Evolutionary conservation across 257 asterid species (phyloP).

Genomic region (Solanum bulbocastanum): DNA sequence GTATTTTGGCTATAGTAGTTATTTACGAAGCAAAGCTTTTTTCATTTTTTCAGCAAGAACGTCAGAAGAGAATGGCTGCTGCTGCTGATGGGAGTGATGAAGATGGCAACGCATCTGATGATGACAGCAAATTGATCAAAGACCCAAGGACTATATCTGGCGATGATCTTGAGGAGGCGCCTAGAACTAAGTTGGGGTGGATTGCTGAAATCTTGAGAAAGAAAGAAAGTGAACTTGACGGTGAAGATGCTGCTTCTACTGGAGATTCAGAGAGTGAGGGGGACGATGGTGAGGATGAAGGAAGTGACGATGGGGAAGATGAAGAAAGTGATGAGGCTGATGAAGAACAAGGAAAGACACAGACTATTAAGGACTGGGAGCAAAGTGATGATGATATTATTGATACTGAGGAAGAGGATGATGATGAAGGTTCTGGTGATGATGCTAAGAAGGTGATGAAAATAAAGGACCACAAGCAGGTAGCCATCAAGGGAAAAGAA

Average conservation of each 20-base stretch:
- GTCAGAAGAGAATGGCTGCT: constrained; percentile 73
- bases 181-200: constrained; percentile 45
- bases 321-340: constrained; percentile 28
- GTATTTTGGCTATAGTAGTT: neutral
- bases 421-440: constrained; percentile 23
- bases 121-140: constrained; percentile 28
- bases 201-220: constrained; percentile 39
- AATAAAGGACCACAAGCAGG: constrained; percentile 12
- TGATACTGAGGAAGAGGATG: constrained; percentile 39
- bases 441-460: constrained; percentile 9
- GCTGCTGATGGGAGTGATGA: constrained; percentile 61
- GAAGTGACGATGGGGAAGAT: constrained; percentile 39
- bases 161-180: constrained; percentile 62
- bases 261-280: constrained; percentile 26
- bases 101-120: constrained; percentile 46
- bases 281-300: constrained; percentile 18
- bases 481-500: constrained; percentile 18
- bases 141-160: constrained; percentile 53
- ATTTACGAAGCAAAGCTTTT: neutral
- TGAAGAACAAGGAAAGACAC: constrained; percentile 24
- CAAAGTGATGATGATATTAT: constrained; percentile 82
- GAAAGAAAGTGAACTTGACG: constrained; percentile 8
- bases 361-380: constrained; percentile 83
- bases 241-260: constrained; percentile 5
- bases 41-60: constrained; percentile 56